A percentile compares a stretch with the other conserved stretches of the same genome.
Conservation (phyloP, 2,329 filamentous ascomycete genomes). For the Penicillium sp. region DNA sequence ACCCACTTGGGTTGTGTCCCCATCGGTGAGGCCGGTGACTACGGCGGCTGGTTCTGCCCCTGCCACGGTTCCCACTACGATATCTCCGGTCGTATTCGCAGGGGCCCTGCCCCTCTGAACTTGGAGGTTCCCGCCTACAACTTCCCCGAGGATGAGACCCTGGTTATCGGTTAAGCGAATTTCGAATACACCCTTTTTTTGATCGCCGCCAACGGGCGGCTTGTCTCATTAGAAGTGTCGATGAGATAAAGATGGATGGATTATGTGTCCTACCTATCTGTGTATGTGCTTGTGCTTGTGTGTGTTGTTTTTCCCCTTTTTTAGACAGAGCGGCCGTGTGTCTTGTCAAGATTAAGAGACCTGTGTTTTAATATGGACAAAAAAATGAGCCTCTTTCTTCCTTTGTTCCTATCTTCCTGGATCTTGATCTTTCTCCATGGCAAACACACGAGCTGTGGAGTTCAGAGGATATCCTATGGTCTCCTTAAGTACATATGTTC, state of each 20-base stretch:
- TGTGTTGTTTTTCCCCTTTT: slow-evolving; percentile 22
- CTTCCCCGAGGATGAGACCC: slow-evolving; percentile 83
- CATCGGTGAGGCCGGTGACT: slow-evolving; percentile 98
- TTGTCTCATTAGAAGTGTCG: slow-evolving; percentile 21
- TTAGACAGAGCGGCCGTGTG: slow-evolving; percentile 38
- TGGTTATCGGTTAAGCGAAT: slow-evolving; percentile 82
- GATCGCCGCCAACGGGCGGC: slow-evolving; percentile 4
- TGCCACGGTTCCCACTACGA: slow-evolving; percentile 99
- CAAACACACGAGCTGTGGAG: slow-evolving; percentile 10
- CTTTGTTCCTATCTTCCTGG: slow-evolving; percentile 26
- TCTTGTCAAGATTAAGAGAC: slow-evolving; percentile 41
- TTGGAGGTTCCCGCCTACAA: slow-evolving; percentile 91
- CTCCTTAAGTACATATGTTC: slow-evolving; percentile 30
- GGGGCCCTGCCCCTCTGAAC: slow-evolving; percentile 95
- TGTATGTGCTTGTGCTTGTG: slow-evolving; percentile 27
- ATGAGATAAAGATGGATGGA: slow-evolving; percentile 19
- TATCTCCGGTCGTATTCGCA: slow-evolving; percentile 97
- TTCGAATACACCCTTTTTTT: slow-evolving; percentile 13
- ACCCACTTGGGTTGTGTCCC: slow-evolving; percentile 98
- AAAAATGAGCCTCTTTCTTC: slow-evolving; percentile 34
- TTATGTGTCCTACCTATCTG: slow-evolving; percentile 22
- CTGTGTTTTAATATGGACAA: slow-evolving; percentile 43
- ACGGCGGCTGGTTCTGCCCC: slow-evolving; percentile 98
- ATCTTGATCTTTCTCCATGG: slow-evolving; percentile 10
- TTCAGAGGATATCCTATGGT: slow-evolving; percentile 15